phyloP scores from a whole-genome alignment of 345 rosid genomes.

The Citrus trifoliata region DNA sequence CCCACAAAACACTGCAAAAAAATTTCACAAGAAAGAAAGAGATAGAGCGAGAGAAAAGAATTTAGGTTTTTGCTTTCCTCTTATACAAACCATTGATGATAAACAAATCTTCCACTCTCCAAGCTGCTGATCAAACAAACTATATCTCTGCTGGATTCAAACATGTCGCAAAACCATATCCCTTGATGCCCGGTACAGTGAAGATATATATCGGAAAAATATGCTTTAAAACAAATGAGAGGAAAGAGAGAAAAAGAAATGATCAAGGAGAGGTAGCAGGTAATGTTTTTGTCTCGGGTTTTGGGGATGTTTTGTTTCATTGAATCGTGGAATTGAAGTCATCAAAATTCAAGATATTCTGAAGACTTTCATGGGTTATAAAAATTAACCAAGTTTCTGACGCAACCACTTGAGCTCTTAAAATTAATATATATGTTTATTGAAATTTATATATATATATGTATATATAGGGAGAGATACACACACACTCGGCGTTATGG shows the following conservation, averaged over 20 bases:
- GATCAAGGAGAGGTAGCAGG: conserved; percentile 1
- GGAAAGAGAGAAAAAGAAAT: neutral
- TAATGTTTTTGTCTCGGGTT: conserved; percentile 4
- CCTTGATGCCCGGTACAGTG: neutral
- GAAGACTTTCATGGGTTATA: conserved; percentile 11
- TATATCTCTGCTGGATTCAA: conserved; percentile 6
- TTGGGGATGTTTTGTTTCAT: conserved; percentile 10
- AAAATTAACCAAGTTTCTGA: conserved; percentile 14
- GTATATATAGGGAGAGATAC: too few relatives aligned
- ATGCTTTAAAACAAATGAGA: neutral
- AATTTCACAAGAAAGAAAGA: neutral
- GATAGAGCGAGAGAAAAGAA: too few relatives aligned
- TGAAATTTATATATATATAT: neutral
- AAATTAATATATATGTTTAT: conserved; percentile 6
- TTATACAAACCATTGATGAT: conserved; percentile 25
- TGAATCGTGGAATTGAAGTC: conserved; percentile 30
- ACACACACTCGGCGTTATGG: conserved; percentile 11
- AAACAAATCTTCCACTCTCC: conserved; percentile 8
- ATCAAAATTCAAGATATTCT: conserved; percentile 18
- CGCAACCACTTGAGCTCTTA: conserved; percentile 12
- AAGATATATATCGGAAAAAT: neutral
- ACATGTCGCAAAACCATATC: neutral
- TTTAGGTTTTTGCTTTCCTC: neutral
- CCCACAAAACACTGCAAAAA: neutral
- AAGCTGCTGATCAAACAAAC: conserved; percentile 3